These are phyloP conservation scores for Chaetothyriales sp. DNA, from an alignment of 2,329 filamentous ascomycete genomes.

Conservation along the genomic window DNA sequence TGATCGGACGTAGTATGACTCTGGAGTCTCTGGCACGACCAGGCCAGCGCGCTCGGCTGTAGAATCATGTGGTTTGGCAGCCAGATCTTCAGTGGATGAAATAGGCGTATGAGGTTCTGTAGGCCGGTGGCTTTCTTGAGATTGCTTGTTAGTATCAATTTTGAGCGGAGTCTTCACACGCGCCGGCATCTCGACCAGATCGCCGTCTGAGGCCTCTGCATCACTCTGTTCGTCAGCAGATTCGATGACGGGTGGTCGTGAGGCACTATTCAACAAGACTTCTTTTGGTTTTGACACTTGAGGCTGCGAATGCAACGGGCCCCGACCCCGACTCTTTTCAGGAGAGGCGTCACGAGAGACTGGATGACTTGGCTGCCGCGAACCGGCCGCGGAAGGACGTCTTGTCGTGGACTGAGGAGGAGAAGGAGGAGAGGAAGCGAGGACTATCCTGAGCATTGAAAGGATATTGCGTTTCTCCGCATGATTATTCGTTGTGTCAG, in stretches of 20 bases:
- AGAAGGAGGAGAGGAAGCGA: slow-evolving; percentile 51
- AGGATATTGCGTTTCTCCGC: slow-evolving; percentile 59
- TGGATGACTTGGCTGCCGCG: background rate
- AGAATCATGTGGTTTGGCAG: slow-evolving; percentile 5
- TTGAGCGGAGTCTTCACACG: slow-evolving; percentile 10
- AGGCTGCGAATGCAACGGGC: slow-evolving; percentile 9
- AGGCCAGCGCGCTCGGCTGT: slow-evolving; percentile 3
- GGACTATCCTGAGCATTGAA: slow-evolving; percentile 56
- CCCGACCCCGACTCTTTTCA: slow-evolving; percentile 10
- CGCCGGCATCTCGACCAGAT: slow-evolving; percentile 4
- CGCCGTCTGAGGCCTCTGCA: background rate
- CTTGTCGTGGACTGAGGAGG: slow-evolving; percentile 43
- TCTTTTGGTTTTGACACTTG: slow-evolving; percentile 13
- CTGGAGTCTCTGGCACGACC: slow-evolving; percentile 14
- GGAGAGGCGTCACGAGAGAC: slow-evolving; percentile 8
- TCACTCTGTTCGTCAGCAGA: slow-evolving; percentile 14
- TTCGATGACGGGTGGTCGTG: slow-evolving; percentile 11
- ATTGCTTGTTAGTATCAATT: slow-evolving; percentile 11
- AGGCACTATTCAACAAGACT: slow-evolving; percentile 9
- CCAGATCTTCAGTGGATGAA: slow-evolving; percentile 10
- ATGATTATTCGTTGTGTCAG: slow-evolving; percentile 55
- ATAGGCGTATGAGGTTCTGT: slow-evolving; percentile 14
- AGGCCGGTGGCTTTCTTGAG: slow-evolving; percentile 5
- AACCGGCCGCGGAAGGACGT: background rate
- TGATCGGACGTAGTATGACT: slow-evolving; percentile 14